Conservation (phyloP, 305 asterid species). For the Galium porrigens region DNA sequence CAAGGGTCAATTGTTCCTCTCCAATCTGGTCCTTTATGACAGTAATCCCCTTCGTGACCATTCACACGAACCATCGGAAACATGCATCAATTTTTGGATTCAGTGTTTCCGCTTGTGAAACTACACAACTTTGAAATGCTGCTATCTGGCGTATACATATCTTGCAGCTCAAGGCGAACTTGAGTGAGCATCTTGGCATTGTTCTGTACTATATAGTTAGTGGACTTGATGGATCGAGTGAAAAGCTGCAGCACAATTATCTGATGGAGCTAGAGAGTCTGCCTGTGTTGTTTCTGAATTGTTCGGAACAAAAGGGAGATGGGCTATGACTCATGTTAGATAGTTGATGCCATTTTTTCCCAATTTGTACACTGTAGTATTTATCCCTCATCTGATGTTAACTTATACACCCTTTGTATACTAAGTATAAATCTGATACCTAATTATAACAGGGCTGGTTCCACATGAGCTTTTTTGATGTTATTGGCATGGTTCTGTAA, state of each 20-base stretch:
- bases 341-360: not conserved
- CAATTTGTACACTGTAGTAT: conserved; percentile 11
- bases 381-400: not conserved
- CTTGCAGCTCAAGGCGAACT: not conserved
- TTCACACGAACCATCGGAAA: conserved; percentile 6
- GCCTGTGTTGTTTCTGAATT: not conserved
- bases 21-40: conserved; percentile 37
- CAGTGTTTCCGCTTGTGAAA: conserved; percentile 6
- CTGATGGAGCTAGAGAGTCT: not conserved
- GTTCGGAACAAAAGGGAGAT: not conserved
- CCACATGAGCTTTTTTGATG: not conserved
- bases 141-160: not conserved
- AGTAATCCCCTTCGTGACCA: conserved; percentile 9
- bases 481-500: not conserved
- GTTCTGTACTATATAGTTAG: conserved; percentile 1
- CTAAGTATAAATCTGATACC: not conserved
- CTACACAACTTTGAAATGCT: conserved; percentile 3
- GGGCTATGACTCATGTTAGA: not conserved
- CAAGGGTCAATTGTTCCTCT: conserved; percentile 62
- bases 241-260: not conserved
- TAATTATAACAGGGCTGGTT: not conserved
- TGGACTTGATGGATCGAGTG: conserved; percentile 5
- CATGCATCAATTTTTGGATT: conserved; percentile 12
- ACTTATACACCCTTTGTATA: conserved; percentile 7
- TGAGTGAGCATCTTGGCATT: conserved; percentile 9